Conservation (phyloP, 177 flowering plant species). For the Vitis hybrid region DNA sequence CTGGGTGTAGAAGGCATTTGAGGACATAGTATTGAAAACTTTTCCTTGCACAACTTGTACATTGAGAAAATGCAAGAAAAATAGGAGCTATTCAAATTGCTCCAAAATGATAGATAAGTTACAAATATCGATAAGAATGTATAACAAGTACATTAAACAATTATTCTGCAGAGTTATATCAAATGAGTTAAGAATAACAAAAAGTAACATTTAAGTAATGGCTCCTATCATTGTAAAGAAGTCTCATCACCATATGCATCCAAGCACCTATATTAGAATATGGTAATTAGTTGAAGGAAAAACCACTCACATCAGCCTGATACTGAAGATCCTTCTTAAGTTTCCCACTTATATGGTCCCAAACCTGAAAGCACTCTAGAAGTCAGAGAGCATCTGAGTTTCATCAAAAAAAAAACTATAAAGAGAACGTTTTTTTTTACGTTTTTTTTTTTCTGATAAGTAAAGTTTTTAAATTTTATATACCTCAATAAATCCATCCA, state of each 20-base stretch:
- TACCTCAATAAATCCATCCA: constrained; percentile 99
- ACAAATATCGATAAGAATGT: no score
- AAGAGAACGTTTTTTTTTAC: no score
- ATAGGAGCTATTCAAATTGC: no score
- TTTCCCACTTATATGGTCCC: constrained; percentile 97
- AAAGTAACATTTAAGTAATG: no score
- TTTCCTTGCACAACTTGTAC: no score
- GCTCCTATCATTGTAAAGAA: background rate
- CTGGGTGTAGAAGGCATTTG: no score
- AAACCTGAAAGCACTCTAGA: constrained; percentile 54
- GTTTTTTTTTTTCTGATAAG: background rate
- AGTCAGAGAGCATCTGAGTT: constrained; percentile 15
- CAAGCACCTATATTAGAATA: background rate
- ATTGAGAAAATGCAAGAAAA: no score
- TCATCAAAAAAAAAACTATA: background rate
- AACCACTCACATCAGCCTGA: constrained; percentile 90
- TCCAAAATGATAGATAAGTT: no score
- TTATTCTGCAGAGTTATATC: no score
- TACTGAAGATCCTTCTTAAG: constrained; percentile 98
- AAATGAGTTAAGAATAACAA: no score
- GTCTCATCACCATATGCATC: background rate
- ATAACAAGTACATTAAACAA: no score
- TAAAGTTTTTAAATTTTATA: background rate
- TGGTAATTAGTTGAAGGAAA: background rate
- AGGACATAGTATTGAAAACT: no score